Conservation (phyloP, 169 alveolate genomes). For the Plasmodium vivax region DNA sequence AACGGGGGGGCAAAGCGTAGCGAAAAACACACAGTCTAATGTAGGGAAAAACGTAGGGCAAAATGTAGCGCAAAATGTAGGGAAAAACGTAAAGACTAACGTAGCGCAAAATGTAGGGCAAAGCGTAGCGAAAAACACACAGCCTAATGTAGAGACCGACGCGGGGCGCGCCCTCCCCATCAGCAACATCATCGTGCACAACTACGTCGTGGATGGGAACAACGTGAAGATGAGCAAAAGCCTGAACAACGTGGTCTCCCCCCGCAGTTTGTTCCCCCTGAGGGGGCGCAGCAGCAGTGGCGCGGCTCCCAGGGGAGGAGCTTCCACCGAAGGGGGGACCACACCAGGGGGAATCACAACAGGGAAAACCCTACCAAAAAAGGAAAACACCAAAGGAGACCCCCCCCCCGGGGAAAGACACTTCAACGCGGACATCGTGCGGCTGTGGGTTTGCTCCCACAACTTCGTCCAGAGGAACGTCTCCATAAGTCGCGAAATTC, state of each 20-base stretch:
- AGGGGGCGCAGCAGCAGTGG: background rate
- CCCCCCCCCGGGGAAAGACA: background rate
- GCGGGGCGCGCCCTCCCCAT: slow-evolving; percentile 86
- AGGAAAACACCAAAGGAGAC: background rate
- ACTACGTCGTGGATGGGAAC: slow-evolving; percentile 93
- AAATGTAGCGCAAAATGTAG: too few relatives aligned
- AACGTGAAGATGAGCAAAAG: slow-evolving; percentile 96
- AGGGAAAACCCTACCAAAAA: slow-evolving; percentile 21
- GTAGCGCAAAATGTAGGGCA: too few relatives aligned
- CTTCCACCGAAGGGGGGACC: slow-evolving; percentile 45
- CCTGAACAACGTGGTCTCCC: slow-evolving; percentile 91
- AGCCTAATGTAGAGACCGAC: background rate
- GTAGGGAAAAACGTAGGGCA: too few relatives aligned
- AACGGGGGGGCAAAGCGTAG: background rate
- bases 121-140: too few relatives aligned
- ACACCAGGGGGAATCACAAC: slow-evolving; percentile 90
- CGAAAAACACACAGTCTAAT: too few relatives aligned
- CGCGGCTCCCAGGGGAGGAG: slow-evolving; percentile 87
- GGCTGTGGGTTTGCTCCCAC: slow-evolving; percentile 69
- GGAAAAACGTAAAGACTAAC: too few relatives aligned
- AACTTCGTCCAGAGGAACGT: slow-evolving; percentile 45
- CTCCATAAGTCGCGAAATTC: slow-evolving; percentile 30
- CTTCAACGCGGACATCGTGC: slow-evolving; percentile 65
- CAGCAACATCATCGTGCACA: slow-evolving; percentile 92
- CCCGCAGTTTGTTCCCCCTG: background rate